These are phyloP conservation scores for Huiozyma naganishii DNA, from an alignment of 805 yeast genomes.

Conservation along the genomic window DNA sequence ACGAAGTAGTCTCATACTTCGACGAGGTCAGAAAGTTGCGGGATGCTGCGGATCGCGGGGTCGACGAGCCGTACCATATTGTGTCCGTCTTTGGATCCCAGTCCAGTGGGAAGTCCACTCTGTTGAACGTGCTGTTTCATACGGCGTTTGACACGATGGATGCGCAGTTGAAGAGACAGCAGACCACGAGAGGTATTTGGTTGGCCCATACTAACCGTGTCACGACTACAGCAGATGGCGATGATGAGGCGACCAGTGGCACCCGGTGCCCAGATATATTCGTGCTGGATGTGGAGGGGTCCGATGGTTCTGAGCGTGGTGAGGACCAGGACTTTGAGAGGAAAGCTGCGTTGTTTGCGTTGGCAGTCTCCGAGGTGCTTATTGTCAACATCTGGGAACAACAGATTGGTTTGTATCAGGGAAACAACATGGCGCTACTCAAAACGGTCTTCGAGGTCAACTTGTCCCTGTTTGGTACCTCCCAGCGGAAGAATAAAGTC, in stretches of 20 bases:
- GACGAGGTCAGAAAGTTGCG: neutral
- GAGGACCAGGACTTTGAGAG: conserved; percentile 98
- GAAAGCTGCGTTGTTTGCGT: conserved; percentile 89
- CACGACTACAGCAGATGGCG: conserved; percentile 13
- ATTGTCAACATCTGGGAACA: conserved; percentile 95
- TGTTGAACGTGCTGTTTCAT: conserved; percentile 74
- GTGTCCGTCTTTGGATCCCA: conserved; percentile 96
- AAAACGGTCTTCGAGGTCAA: conserved; percentile 96
- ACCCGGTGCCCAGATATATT: conserved; percentile 34
- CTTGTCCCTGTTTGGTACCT: conserved; percentile 64
- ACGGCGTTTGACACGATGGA: conserved; percentile 92
- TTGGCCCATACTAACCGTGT: conserved; percentile 45
- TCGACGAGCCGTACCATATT: conserved; percentile 72
- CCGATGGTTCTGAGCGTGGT: conserved; percentile 95
- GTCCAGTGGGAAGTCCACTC: conserved; percentile 90
- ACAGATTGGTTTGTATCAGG: conserved; percentile 93
- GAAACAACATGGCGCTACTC: conserved; percentile 91
- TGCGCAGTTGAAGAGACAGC: conserved; percentile 63
- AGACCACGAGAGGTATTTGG: conserved; percentile 85
- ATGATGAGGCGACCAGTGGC: neutral
- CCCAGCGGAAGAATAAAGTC: conserved; percentile 44
- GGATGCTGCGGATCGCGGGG: conserved; percentile 14
- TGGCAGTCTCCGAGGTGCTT: conserved; percentile 81
- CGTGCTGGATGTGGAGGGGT: conserved; percentile 97
- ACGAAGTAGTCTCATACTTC: conserved; percentile 13